Percentiles rank a stretch among this genome's conserved stretches.
Evolutionary conservation across 2,329 filamentous ascomycete species (phyloP).

Genomic region (Fusarium protoensiforme): DNA sequence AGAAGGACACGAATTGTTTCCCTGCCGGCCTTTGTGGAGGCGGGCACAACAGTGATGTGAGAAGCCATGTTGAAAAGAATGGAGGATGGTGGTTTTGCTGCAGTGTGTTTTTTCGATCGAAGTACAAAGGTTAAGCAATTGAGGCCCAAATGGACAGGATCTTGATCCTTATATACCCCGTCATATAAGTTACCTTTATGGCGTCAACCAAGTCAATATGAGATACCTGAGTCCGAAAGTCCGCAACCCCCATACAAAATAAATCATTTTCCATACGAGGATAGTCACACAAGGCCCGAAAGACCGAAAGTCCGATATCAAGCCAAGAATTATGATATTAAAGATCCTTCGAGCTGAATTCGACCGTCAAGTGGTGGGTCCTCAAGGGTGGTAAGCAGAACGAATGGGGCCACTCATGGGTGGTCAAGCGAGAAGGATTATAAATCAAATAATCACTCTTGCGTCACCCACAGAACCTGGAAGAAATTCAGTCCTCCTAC

Average conservation of each 20-base stretch:
- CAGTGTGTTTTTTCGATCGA: rapidly evolving
- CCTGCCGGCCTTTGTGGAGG: constrained; percentile 44
- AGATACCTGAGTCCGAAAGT: neutral
- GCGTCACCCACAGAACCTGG: neutral
- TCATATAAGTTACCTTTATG: neutral
- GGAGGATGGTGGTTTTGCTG: neutral
- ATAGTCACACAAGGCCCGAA: neutral
- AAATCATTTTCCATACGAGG: neutral
- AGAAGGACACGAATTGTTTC: constrained; percentile 43
- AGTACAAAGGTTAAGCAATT: neutral
- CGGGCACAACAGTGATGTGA: constrained; percentile 46
- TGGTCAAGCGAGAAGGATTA: neutral
- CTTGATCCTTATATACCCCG: neutral
- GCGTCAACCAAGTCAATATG: neutral
- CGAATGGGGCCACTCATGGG: neutral
- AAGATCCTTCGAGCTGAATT: neutral
- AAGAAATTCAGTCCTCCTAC: neutral
- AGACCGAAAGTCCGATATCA: neutral
- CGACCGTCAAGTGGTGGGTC: neutral
- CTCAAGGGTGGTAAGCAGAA: neutral
- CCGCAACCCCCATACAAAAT: neutral
- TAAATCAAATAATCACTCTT: neutral
- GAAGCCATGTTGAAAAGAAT: constrained; percentile 32
- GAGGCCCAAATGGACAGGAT: neutral
- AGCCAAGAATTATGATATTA: neutral